Evolutionary conservation across 345 rosid genomes (phyloP).

Genomic region (Eucalyptus shirleyi): DNA sequence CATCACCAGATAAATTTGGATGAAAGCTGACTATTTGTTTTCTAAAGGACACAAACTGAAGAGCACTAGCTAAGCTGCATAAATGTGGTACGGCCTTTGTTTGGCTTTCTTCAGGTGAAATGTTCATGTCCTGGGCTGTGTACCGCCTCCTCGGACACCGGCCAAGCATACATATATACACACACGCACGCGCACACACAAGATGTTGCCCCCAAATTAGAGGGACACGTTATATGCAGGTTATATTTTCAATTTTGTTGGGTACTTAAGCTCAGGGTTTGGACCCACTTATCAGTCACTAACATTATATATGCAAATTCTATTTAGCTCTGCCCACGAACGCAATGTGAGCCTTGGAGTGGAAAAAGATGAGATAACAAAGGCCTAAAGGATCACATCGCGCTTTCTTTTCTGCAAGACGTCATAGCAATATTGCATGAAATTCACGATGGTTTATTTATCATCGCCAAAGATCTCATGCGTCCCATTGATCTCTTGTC

Average conservation of each 20-base stretch:
- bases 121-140: not conserved
- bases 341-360: not conserved
- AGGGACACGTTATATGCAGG: not conserved
- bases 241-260: not conserved
- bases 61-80: not conserved
- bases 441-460: not conserved
- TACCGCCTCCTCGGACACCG: not conserved
- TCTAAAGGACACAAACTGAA: not conserved
- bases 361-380: not conserved
- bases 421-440: not conserved
- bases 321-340: not conserved
- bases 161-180: not conserved
- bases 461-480: not conserved
- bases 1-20: not conserved
- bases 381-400: not conserved
- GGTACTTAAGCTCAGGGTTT: not conserved
- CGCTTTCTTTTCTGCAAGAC: not conserved
- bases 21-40: not conserved
- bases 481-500: not conserved
- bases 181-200: fast-evolving
- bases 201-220: not conserved
- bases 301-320: not conserved
- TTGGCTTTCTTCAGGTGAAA: not conserved
- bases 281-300: not conserved
- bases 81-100: not conserved